Base-by-base conservation (phyloP, 139 green algal species). In the Microglena sp. region DNA sequence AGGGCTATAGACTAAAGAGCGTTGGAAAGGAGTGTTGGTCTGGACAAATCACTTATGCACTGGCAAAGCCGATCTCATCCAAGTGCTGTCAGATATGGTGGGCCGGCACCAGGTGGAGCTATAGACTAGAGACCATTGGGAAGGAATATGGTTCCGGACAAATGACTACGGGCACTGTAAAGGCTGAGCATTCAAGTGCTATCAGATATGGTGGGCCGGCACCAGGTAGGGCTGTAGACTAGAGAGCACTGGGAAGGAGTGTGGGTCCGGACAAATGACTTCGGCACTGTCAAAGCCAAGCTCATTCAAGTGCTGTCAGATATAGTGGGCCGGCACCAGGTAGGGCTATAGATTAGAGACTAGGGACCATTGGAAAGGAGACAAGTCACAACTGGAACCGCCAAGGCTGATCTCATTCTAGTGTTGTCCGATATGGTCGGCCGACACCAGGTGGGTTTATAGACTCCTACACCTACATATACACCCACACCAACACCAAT, bases 211-310 rank as follows among this genome's bases (percentile, higher is more conserved):
- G n/a, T n/a, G n/a, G n/a, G n/a, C n/a, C n/a, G n/a, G n/a, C n/a
- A n/a, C n/a, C n/a, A 61, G 55, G 28, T 29, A 30, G 46, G 15
- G 7, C 7, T 15, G 46, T 61, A 33, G 46, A 18, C 11, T n/a
- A 61, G n/a, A 34, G 27, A 4, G 27, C 28, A 34, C 28, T 7
- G 11, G 46, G 11, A 27, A 32, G 46, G 46, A 57, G 24, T n/a
- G n/a, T 28, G 50, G 24, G 24, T 59, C 6, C 11, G 24, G n/a
- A n/a, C 11, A 15, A 28, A 30, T 59, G n/a, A 7, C 24, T 89
- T 83, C 59, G 93, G 93, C 7, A 87, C 97, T 61, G 83, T 98
- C 55, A 99, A 99, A 74, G 77, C 65, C 3, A 77, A 89, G 74
- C 80, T 99, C 27, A 84, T 94, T n/a, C 76, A 79, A 33, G 78